Evolutionary conservation across 1,139 yeast species (phyloP).

Genomic region (Wickerhamomyces sp.): DNA sequence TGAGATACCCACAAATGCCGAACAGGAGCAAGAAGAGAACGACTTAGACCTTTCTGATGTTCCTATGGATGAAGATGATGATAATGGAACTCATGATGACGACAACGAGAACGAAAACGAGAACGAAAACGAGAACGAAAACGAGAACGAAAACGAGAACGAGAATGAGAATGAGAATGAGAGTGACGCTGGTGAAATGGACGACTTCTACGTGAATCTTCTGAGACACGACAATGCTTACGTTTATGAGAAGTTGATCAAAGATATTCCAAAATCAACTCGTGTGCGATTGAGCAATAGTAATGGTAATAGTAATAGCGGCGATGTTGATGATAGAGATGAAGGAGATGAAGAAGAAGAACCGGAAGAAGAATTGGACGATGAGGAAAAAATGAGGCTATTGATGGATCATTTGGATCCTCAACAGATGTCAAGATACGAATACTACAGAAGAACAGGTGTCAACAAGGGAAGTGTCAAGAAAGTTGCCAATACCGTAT

Average conservation of each 20-base stretch:
- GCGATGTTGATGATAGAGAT: slow-evolving; percentile 14
- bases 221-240: slow-evolving; percentile 16
- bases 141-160: slow-evolving; percentile 9
- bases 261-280: slow-evolving; percentile 8
- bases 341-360: slow-evolving; percentile 16
- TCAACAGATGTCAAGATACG: slow-evolving; percentile 86
- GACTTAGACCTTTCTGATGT: slow-evolving; percentile 24
- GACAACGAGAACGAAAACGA: slow-evolving; percentile 17
- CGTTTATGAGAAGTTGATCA: slow-evolving; percentile 13
- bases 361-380: slow-evolving; percentile 31
- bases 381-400: slow-evolving; percentile 55
- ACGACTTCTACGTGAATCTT: slow-evolving; percentile 8
- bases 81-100: too few species aligned
- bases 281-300: too few species aligned
- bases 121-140: slow-evolving; percentile 17
- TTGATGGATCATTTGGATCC: slow-evolving; percentile 68
- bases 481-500: slow-evolving; percentile 70
- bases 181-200: slow-evolving; percentile 12
- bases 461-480: slow-evolving; percentile 76
- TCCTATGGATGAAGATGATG: slow-evolving; percentile 23
- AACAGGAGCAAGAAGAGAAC: slow-evolving; percentile 6
- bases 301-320: too few species aligned
- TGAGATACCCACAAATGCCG: not conserved
- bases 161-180: slow-evolving; percentile 20
- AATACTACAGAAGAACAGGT: slow-evolving; percentile 79